A percentile compares a stretch with the other conserved stretches of the same genome.
Conservation (phyloP, 2,329 filamentous ascomycete genomes). For the Xylariaceae sp. region DNA sequence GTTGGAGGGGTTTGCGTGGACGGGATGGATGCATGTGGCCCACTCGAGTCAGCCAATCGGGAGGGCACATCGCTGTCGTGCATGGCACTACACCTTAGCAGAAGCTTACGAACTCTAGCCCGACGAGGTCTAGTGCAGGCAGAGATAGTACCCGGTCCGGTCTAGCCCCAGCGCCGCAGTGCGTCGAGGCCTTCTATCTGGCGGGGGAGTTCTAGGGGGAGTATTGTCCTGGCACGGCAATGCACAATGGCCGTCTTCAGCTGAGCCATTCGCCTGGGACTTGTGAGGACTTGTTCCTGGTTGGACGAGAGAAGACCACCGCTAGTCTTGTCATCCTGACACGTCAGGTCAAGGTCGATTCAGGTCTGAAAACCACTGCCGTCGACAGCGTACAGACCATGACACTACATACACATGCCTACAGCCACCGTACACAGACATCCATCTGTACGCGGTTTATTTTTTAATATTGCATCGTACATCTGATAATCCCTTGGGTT, state of each 20-base stretch:
- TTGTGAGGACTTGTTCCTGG: background rate
- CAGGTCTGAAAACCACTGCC: background rate
- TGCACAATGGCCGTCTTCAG: background rate
- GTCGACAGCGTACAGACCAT: too few species aligned
- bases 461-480: background rate
- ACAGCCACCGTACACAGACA: too few species aligned
- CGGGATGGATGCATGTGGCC: constrained; percentile 1
- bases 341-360: background rate
- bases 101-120: constrained; percentile 5
- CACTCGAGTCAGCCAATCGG: constrained; percentile 15
- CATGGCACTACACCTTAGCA: constrained; percentile 1
- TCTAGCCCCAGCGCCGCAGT: background rate
- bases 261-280: background rate
- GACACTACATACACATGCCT: too few species aligned
- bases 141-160: background rate
- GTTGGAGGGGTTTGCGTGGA: constrained; percentile 11
- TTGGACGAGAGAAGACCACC: background rate
- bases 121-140: background rate
- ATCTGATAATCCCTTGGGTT: background rate
- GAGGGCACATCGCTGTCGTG: background rate
- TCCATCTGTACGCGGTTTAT: background rate
- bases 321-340: background rate
- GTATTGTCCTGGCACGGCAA: background rate
- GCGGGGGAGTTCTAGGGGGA: background rate
- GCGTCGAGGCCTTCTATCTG: background rate